Evolutionary conservation across 2,329 filamentous ascomycete species (phyloP).

Genomic region (Phaeoacremonium minimum): DNA sequence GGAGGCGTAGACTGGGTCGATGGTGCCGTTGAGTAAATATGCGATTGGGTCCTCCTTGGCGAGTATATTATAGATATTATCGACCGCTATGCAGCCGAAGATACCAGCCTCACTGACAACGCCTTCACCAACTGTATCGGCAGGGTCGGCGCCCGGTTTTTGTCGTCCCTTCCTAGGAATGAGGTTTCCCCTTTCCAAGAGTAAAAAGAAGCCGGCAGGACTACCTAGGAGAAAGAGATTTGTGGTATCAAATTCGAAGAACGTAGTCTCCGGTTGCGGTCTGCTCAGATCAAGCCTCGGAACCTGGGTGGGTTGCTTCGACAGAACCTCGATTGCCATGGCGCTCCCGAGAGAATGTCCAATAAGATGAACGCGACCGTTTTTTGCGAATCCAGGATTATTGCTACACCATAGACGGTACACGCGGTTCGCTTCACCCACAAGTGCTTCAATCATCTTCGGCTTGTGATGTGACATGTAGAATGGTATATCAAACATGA

Average conservation of each 20-base stretch:
- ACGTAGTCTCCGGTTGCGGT: slow-evolving; percentile 40
- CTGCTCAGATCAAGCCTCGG: slow-evolving; percentile 42
- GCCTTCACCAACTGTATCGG: slow-evolving; percentile 48
- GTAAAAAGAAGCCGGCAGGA: slow-evolving; percentile 86
- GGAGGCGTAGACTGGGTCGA: slow-evolving; percentile 75
- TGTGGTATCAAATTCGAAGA: slow-evolving; percentile 88
- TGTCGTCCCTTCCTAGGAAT: slow-evolving; percentile 70
- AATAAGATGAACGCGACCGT: slow-evolving; percentile 84
- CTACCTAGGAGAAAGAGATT: slow-evolving; percentile 89
- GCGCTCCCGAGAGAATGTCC: slow-evolving; percentile 92
- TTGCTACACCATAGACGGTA: slow-evolving; percentile 93
- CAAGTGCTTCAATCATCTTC: slow-evolving; percentile 88
- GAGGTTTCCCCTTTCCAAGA: slow-evolving; percentile 71
- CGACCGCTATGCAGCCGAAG: slow-evolving; percentile 88
- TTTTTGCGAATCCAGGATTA: slow-evolving; percentile 77
- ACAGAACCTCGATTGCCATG: slow-evolving; percentile 90
- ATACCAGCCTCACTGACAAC: slow-evolving; percentile 75
- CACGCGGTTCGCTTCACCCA: slow-evolving; percentile 90
- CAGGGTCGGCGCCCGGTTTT: slow-evolving; percentile 69
- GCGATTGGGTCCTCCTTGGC: slow-evolving; percentile 71
- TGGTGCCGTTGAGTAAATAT: slow-evolving; percentile 85
- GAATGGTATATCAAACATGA: slow-evolving; percentile 98
- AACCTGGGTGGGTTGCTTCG: slow-evolving; percentile 74
- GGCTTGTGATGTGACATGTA: slow-evolving; percentile 95
- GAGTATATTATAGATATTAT: slow-evolving; percentile 95